These are phyloP conservation scores for Saccharata proteae DNA, from an alignment of 2,329 filamentous ascomycete genomes.

Conservation along the genomic window DNA sequence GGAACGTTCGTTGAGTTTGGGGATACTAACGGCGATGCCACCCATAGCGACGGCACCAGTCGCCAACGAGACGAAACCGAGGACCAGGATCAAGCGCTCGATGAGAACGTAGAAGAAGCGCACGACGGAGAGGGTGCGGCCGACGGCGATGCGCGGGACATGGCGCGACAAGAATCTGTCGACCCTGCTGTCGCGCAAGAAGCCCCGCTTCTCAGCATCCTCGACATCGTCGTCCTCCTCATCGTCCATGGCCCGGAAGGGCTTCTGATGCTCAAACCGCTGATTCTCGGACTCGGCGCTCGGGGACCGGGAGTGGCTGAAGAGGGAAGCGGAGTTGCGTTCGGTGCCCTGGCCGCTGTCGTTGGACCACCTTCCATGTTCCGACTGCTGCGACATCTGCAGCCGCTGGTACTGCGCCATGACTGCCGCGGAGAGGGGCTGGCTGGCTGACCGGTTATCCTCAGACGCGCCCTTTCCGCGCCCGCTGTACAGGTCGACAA, in stretches of 20 bases:
- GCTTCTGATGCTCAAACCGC: slow-evolving; percentile 23
- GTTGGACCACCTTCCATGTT: slow-evolving; percentile 25
- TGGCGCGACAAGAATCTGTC: slow-evolving; percentile 42
- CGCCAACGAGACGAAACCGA: slow-evolving; percentile 62
- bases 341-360: slow-evolving; percentile 55
- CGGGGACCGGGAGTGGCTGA: slow-evolving; percentile 53
- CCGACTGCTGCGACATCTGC: slow-evolving; percentile 15
- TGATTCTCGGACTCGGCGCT: slow-evolving; percentile 35
- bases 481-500: slow-evolving; percentile 50
- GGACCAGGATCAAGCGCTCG: slow-evolving; percentile 64
- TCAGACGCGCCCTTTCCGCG: slow-evolving; percentile 22
- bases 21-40: slow-evolving; percentile 65
- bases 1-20: neutral
- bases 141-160: slow-evolving; percentile 44
- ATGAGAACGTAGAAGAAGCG: slow-evolving; percentile 52
- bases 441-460: slow-evolving; percentile 12
- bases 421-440: slow-evolving; percentile 22
- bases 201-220: slow-evolving; percentile 31
- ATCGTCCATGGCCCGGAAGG: slow-evolving; percentile 19
- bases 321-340: slow-evolving; percentile 52
- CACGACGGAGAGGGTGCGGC: slow-evolving; percentile 44
- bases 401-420: slow-evolving; percentile 28
- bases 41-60: slow-evolving; percentile 67
- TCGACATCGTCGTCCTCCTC: slow-evolving; percentile 34
- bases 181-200: slow-evolving; percentile 35